Base-by-base conservation (phyloP, 2,329 filamentous ascomycete genomes). In the Endoconidiophora polonica region DNA sequence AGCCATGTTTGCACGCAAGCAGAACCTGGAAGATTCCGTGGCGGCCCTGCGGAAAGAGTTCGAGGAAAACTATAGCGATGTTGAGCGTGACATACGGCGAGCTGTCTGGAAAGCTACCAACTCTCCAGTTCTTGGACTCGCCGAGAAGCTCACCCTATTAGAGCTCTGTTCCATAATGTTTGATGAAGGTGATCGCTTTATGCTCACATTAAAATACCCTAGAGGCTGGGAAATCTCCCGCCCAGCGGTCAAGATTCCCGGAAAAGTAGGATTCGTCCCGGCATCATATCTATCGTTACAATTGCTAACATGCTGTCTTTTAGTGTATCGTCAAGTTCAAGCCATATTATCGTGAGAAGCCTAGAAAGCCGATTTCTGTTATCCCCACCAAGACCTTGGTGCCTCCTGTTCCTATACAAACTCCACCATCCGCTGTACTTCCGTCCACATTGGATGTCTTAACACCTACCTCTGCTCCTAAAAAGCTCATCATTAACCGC, bases 1-100 rank as follows among this genome's bases (percentile, higher is more conserved):
- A 50, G 74, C 78, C 59, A 75, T 77, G 67, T 80, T 79, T 61
- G 74, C 76, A 52, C 75, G 76, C 56, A 77, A 78, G 56, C 72
- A 75, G 57, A 79, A 86, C 58, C 65, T 77, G 20, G 70, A 74
- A 46, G 68, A 73, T 40, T 73, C 82, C 36, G 60, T 70, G 18
- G 65, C 61, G 50, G 67, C 67, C 7, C 49, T 70, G 49, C 63
- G 63, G 43, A 64, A 60, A 54, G 67, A 69, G 55, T 67, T 70
- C 65, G 63, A 68, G 7, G 63, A 66, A 54, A 66, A 62, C 1
- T 69, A 66, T 45, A 57, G 56, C 3, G 58, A 59, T 3, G 62
- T 68, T 18, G 61, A 66, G 49, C 56, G 61, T 24, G 62, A 66
- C 41, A 63, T 68, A 50, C 65, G 63, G 49, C 65, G 60, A 7